These are phyloP conservation scores for Naganishia liquefaciens DNA, from an alignment of 1,284 basidiomycete genomes.

Conservation along the genomic window DNA sequence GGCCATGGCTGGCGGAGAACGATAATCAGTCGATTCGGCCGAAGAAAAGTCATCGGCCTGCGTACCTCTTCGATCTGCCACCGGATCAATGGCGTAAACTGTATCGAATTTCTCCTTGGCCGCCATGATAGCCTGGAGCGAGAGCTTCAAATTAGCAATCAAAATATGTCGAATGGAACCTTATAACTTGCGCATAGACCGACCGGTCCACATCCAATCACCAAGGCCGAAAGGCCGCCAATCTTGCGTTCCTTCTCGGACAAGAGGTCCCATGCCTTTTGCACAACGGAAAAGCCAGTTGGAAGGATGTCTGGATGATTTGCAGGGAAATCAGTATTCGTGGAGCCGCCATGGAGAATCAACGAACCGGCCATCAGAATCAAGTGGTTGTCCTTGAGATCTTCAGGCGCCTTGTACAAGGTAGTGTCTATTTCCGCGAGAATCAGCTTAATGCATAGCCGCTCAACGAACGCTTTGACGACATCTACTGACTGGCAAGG, in stretches of 20 bases:
- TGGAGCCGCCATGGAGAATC: not conserved
- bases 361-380: constrained; percentile 49
- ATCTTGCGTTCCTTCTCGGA: constrained; percentile 43
- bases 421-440: constrained; percentile 39
- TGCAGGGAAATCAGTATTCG: not conserved
- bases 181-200: constrained; percentile 42
- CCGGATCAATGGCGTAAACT: constrained; percentile 48
- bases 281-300: constrained; percentile 54
- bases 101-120: constrained; percentile 35
- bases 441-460: not conserved
- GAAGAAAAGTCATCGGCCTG: not conserved
- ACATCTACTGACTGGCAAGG: constrained; percentile 39
- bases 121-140: constrained; percentile 33
- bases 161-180: not conserved
- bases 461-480: not conserved
- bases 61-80: constrained; percentile 43
- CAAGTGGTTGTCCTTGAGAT: constrained; percentile 50
- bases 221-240: constrained; percentile 46
- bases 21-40: not conserved
- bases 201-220: constrained; percentile 57
- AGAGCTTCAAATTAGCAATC: not conserved
- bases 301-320: constrained; percentile 53
- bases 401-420: constrained; percentile 51
- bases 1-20: constrained; percentile 35
- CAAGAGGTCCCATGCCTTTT: constrained; percentile 50